Evolutionary conservation across 176 grass and related monocot species (phyloP).

Genomic region (Phyllostachys edulis): DNA sequence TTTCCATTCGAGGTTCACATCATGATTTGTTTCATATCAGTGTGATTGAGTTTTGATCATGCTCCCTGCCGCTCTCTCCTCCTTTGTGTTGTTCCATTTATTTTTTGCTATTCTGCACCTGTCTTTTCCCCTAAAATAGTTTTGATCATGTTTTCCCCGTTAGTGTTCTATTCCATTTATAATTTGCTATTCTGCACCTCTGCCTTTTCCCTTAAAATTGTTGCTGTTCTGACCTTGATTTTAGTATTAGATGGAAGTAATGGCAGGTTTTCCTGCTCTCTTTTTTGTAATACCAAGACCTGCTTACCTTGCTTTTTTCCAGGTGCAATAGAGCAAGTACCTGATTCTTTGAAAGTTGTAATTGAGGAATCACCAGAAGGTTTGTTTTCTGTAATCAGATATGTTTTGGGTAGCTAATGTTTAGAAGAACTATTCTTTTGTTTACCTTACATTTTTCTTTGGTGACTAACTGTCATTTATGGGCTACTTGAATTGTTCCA

Average conservation of each 20-base stretch:
- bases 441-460: too few relatives aligned
- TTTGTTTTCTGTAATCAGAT: background rate
- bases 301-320: background rate
- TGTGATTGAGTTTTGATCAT: too few relatives aligned
- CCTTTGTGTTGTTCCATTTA: too few relatives aligned
- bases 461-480: too few relatives aligned
- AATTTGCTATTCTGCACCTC: background rate
- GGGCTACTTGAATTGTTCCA: too few relatives aligned
- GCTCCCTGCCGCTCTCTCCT: too few relatives aligned
- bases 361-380: background rate
- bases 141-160: background rate
- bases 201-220: background rate
- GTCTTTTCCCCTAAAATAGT: too few relatives aligned
- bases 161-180: background rate
- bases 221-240: background rate
- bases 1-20: background rate
- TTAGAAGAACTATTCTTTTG: background rate
- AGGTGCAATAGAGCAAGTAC: background rate
- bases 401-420: background rate
- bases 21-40: too few relatives aligned
- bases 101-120: too few relatives aligned
- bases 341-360: background rate
- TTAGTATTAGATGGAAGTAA: background rate
- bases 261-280: background rate
- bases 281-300: too few relatives aligned